Evolutionary conservation across 2,329 filamentous ascomycete genomes (phyloP).

Genomic region (Cytospora piceae): DNA sequence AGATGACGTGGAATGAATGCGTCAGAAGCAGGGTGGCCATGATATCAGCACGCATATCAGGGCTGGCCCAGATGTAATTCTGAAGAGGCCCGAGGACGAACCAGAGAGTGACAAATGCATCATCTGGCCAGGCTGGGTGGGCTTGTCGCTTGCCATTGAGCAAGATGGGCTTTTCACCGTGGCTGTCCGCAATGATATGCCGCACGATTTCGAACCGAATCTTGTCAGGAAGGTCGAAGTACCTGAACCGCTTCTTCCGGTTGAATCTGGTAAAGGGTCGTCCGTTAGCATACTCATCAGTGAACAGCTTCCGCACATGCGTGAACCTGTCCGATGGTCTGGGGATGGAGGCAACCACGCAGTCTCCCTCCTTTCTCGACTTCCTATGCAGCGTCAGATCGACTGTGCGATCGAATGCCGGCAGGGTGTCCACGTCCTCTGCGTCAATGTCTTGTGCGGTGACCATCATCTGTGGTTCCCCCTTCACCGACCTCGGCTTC

Average conservation of each 20-base stretch:
- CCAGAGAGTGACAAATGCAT: constrained; percentile 40
- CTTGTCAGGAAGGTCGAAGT: constrained; percentile 33
- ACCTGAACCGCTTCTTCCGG: constrained; percentile 25
- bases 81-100: constrained; percentile 35
- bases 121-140: constrained; percentile 41
- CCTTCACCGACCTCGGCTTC: constrained; percentile 4
- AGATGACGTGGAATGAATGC: constrained; percentile 44
- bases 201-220: constrained; percentile 35
- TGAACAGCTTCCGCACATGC: constrained; percentile 20
- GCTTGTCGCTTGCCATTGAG: constrained; percentile 39
- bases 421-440: constrained; percentile 35
- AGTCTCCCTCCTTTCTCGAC: constrained; percentile 8
- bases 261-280: constrained; percentile 6
- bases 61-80: constrained; percentile 39
- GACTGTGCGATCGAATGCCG: constrained; percentile 34
- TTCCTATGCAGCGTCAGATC: constrained; percentile 32
- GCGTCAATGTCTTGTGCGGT: background rate
- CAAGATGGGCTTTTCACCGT: constrained; percentile 33
- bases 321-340: constrained; percentile 28
- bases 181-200: constrained; percentile 30
- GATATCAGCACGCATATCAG: constrained; percentile 43
- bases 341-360: constrained; percentile 10
- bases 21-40: constrained; percentile 42
- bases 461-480: background rate
- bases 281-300: constrained; percentile 16